Base-by-base conservation (phyloP, 139 green algal species). In the Chlamydomonas urium region DNA sequence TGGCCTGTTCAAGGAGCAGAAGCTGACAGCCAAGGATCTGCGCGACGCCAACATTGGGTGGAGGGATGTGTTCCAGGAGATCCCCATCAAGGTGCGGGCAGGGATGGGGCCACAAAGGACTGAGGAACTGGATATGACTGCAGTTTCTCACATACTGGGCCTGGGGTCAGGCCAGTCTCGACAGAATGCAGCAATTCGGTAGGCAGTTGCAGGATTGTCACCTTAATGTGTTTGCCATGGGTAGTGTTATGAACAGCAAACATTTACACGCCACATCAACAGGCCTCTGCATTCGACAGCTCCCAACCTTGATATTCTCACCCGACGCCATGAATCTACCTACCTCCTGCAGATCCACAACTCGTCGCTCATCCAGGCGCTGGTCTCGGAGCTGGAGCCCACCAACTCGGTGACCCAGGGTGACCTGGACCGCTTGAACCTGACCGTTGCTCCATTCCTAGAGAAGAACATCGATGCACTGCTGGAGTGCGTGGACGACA, bases 41-140 rank as follows among this genome's bases (percentile, higher is more conserved):
- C 77, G 80, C 26, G 80, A 92, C 32, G 81, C 80, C 2, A 75
- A 75, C 33, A 67, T 97, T 17, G 80, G 81, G 2, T 98, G 93
- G 92, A 82, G 80, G 14, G 89, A 97, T 50, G 88, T 99, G 21
- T 99, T 99, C 75, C 79, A 91, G 58, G 95, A 99, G 82, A 87
- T 98, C 21, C 94, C 94, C 34, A 88, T 99, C 61, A 87, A 86
- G 75, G 71, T 87, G 58, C 36, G 68, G 42, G 10, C 42, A n/a
- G n/a, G n/a, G n/a, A n/a, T n/a, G n/a, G n/a, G n/a, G n/a, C n/a
- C n/a, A n/a, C n/a, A n/a, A n/a, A n/a, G n/a, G n/a, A n/a, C n/a
- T n/a, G n/a, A n/a, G n/a, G n/a, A n/a, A n/a, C n/a, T n/a, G n/a
- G n/a, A n/a, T n/a, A n/a, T n/a, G n/a, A n/a, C n/a, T n/a, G n/a